phyloP scores from a whole-genome alignment of 2,329 filamentous ascomycete genomes.

The Nigrograna mackinnonii region DNA sequence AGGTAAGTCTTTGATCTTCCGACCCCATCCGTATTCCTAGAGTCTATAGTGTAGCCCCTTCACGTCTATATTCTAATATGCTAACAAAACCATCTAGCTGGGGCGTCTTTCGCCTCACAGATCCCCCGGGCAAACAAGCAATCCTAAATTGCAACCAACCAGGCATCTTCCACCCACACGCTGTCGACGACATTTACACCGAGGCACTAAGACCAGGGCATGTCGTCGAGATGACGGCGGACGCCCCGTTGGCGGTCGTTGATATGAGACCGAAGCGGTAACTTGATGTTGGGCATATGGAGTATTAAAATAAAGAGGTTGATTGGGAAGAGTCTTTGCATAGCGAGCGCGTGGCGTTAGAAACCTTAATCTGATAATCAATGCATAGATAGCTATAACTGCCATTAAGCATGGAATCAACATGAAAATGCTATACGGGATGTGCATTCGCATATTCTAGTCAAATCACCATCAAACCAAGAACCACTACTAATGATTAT shows the following conservation, averaged over 20 bases:
- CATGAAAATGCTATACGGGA: too few species aligned
- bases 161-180: conserved; percentile 83
- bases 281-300: too few species aligned
- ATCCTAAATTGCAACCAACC: conserved; percentile 77
- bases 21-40: conserved; percentile 4
- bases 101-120: conserved; percentile 90
- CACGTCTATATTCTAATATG: conserved; percentile 8
- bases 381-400: too few species aligned
- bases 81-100: conserved; percentile 58
- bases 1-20: conserved; percentile 58
- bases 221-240: conserved; percentile 61
- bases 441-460: too few species aligned
- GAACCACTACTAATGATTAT: too few species aligned
- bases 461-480: too few species aligned
- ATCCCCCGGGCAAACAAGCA: conserved; percentile 87
- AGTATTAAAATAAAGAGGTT: too few species aligned
- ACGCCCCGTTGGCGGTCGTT: conserved; percentile 65
- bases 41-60: background rate
- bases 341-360: too few species aligned
- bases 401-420: too few species aligned
- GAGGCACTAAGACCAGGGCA: conserved; percentile 65
- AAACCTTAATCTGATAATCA: too few species aligned
- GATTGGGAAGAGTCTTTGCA: too few species aligned
- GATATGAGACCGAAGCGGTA: conserved; percentile 55
- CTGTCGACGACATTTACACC: conserved; percentile 74